Base-by-base conservation (phyloP, 805 yeast genomes). In the Candida takata region DNA sequence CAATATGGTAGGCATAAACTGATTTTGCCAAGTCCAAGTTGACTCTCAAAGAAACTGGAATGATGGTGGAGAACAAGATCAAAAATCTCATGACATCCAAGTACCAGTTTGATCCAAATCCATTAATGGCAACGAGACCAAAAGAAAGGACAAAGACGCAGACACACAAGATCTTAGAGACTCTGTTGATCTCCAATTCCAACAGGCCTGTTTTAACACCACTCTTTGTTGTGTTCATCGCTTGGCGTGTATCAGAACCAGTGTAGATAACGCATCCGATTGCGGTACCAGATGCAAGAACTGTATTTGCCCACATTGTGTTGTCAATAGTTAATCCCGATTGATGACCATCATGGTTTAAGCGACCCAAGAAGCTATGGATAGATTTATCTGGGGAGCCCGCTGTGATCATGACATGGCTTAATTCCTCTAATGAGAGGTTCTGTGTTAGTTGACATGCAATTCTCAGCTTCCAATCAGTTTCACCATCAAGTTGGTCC, bases 261-360 rank as follows among this genome's bases (percentile, higher is more conserved):
- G 97, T 90, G 57, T 87, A 92, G 3, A 87, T 68, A 12, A 92
- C 76, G 48, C 90, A 78, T 2, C 95, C 98, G 32, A 88, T 66
- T 7, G 94, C 92, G 4, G 85, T 74, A 11, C 97, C 97, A 0
- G 95, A 84, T 0, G 98, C 97, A 12, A 94, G 66, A 1, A 94
- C 97, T 0, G 99, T 92, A 56, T 92, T 92, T 11, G 97, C 97
- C 99, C 99, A 92, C 55, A 94, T 60, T 0, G 98, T 86, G 52
- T 90, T 88, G 58, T 92, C 99, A 8, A 92, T 77, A 4, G 81
- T 69, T 11, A 92, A 63, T 4, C 92, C 84, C 16, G 71, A 64
- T 2, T 78, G 67, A 19, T 74, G 69, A 28, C 71, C 72, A 35
- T 76, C 78, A 41, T 70, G 67, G 3, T 76, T 65, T 16, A 88